Evolutionary conservation across 2,329 filamentous ascomycete genomes (phyloP), one percentile per base, ranked within the genome.

Genomic region (Colletotrichum orbiculare): DNA sequence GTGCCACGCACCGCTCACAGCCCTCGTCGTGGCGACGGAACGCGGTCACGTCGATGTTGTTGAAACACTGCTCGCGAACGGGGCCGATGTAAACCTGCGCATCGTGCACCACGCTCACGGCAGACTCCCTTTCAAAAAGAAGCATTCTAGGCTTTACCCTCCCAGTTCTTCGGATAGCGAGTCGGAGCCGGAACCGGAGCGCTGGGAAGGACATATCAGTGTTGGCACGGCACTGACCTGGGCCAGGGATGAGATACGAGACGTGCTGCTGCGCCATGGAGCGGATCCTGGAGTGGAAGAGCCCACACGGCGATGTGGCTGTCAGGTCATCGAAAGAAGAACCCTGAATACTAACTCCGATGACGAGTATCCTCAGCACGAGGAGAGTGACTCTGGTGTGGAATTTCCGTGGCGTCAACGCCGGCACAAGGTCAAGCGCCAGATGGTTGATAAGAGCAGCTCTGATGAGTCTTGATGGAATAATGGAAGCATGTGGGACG

Each of bases 61-160:
- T 6, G 2, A 50, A 13, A 41, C 48, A 5, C 13, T 63, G 13
- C 12, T 57, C 34, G 46, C 49, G 15, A 34, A 47, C 4, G 60
- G 54, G 17, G 60, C 60, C 9, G 54, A 58, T 34, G 41, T 53
- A 8, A 58, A 63, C 35, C 12, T 53, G 38, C 39, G 15, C 9
- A 46, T 58, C 48, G 42, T 38, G 4, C 53, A 55, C 41, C 53
- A 55, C 41, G 11, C 34, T 15, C 53, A 55, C 10, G 53, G 53
- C 8, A 46, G 42, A 37, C n/a, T 55, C 8, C 53, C 53, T 33
- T 37, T 39, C 25, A 54, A 54, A 39, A 37, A 13, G 25, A 13
- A 6, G 17, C 41, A 42, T 10, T 15, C n/a, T 13, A 39, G 38
- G 1, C n/a, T 35, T 10, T 41, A 55, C 7, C 12, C 53, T 3